Base-by-base conservation (phyloP, 108 stramenopile species). In the Cylindrotheca fusiformis region DNA sequence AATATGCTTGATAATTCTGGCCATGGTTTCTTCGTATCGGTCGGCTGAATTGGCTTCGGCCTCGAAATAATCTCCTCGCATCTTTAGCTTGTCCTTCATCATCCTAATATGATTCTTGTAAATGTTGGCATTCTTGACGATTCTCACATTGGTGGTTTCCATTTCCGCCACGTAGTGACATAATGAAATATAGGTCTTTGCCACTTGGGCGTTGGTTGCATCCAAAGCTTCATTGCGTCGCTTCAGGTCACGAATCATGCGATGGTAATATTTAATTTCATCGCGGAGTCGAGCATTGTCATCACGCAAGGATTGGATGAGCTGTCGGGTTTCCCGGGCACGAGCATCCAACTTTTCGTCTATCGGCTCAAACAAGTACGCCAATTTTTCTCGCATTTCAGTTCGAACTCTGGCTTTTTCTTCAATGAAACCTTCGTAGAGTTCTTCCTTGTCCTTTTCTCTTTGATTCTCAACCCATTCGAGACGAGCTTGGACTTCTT, bases 211-310 rank as follows among this genome's bases (percentile, higher is more conserved):
- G 26, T 53, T 52, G 32, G 52, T 33, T 12, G 33, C 33, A 24
- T 64, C 63, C 3, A 64, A 33, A 22, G 52, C 52, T 23, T 52
- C n/a, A 25, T 64, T 64, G 32, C 5, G n/a, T 2, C 25, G 10
- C 32, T 32, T 64, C 21, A 46, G 30, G 4, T 53, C 25, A 1
- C 4, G 17, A 64, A 64, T 64, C 2, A 8, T 27, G 8, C 25
- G 17, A 19, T 26, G 22, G 32, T 24, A n/a, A n/a, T 18, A 26
- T 36, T 64, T 24, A 20, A 64, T 52, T 23, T 64, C 63, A 17
- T 64, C 52, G 32, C 63, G 63, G 25, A 64, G n/a, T 3, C 33
- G 18, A 4, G 63, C 63, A 64, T 64, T 64, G 63, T 64, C 63
- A 12, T 53, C 52, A 23, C 33, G 23, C 30, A 64, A 26, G 23